Base-by-base conservation (phyloP, 2,329 filamentous ascomycete genomes). In the Trichophyton simii region DNA sequence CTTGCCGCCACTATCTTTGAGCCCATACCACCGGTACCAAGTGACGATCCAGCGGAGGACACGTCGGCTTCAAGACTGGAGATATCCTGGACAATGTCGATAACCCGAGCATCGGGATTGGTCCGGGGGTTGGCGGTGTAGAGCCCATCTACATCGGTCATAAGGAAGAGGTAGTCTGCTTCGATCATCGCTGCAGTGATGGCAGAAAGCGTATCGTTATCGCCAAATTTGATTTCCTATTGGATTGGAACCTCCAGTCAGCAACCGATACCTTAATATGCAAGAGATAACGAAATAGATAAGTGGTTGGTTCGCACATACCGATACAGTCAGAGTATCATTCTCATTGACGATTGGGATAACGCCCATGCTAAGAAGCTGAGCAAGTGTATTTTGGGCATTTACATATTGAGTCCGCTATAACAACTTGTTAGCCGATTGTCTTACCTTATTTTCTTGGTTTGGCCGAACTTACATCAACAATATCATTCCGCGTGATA, bases 261-360 rank as follows among this genome's bases (percentile, higher is more conserved):
- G 48, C 48, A 41, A 60, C 13, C n/a, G 7, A 25, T 9, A 34
- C 20, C 31, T 38, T 9, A 38, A 9, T 2, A 38, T 38, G 34
- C 11, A 9, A 9, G 34, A 11, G 34, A 38, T 38, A 42, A 34
- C 13, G 20, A 25, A 31, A 48, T 18, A 1, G n/a, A 50, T 48
- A 18, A 38, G 18, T 15, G 11, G n/a, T 8, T 22, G 60, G 13
- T 55, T 22, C 22, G 3, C 20, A 18, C 75, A 34, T 75, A 80
- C 78, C 52, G 92, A 89, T 66, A 99, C 94, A 25, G 91, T 90
- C 60, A 99, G 78, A 2, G 94, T 99, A 73, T 99, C 94, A 74
- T 99, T 99, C 76, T 99, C 94, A 70, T 99, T 99, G 65, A 99
- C 94, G 68, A 99, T 96, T 8, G 94, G 94, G 65, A 99, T 95